These are phyloP conservation scores for Skeletonema menzelii DNA, from an alignment of 108 stramenopile species.

Conservation along the genomic window DNA sequence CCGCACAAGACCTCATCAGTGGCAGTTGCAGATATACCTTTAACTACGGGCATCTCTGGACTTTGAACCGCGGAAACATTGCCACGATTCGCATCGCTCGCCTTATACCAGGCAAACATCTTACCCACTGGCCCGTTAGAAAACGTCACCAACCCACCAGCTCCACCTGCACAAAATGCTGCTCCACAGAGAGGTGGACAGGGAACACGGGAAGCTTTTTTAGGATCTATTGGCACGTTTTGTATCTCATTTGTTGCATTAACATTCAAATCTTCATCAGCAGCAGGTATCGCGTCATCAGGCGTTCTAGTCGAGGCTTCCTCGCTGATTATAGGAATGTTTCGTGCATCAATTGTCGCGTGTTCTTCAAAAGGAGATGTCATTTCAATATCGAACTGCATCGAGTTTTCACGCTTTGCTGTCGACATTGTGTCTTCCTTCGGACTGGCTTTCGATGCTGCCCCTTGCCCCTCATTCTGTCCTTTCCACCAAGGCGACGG, in stretches of 20 bases:
- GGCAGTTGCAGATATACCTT: background rate
- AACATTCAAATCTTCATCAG: constrained; percentile 3
- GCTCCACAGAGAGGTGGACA: constrained; percentile 82
- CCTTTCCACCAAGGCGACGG: constrained; percentile 38
- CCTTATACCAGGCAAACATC: constrained; percentile 70
- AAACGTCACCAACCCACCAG: constrained; percentile 63
- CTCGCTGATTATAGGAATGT: constrained; percentile 6
- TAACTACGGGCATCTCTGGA: too few species aligned
- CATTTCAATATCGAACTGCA: constrained; percentile 6
- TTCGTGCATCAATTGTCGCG: constrained; percentile 2
- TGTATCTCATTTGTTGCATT: constrained; percentile 17
- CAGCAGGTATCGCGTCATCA: background rate
- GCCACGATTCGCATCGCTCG: background rate
- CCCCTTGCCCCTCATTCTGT: constrained; percentile 23
- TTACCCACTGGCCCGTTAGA: constrained; percentile 74
- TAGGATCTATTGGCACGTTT: constrained; percentile 28
- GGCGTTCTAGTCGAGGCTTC: constrained; percentile 1
- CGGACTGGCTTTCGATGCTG: constrained; percentile 3
- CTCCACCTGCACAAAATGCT: constrained; percentile 59
- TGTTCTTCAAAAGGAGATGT: background rate
- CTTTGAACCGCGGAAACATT: background rate
- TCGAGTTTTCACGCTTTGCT: background rate
- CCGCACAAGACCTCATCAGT: background rate
- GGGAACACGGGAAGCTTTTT: constrained; percentile 44
- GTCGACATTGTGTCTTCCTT: background rate